Conservation (phyloP, 2,329 filamentous ascomycete genomes). For the Scedosporium boydii region DNA sequence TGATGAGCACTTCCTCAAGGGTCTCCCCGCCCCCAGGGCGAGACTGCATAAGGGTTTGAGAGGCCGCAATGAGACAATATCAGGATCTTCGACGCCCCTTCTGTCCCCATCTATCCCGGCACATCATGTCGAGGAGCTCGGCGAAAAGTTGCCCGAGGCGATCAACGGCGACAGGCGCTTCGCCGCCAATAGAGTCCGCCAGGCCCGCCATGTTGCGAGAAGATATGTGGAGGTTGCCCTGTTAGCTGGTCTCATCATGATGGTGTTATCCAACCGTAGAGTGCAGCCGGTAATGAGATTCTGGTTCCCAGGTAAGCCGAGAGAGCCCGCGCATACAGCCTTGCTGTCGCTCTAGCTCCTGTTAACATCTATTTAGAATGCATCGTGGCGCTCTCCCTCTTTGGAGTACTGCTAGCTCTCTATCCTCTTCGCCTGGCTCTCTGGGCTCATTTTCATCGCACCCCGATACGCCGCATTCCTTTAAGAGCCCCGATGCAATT, state of each 20-base stretch:
- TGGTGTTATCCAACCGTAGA: slow-evolving; percentile 36
- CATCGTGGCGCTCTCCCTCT: slow-evolving; percentile 27
- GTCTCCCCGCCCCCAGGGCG: slow-evolving; percentile 68
- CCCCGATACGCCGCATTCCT: slow-evolving; percentile 26
- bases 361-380: slow-evolving; percentile 26
- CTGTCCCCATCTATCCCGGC: slow-evolving; percentile 37
- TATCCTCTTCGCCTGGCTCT: slow-evolving; percentile 53
- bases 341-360: neutral
- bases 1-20: slow-evolving; percentile 82
- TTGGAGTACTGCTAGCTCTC: slow-evolving; percentile 30
- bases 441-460: slow-evolving; percentile 34
- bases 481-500: slow-evolving; percentile 63
- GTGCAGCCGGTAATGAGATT: slow-evolving; percentile 33
- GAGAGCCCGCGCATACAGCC: too few relatives aligned
- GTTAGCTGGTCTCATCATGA: slow-evolving; percentile 35
- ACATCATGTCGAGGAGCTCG: slow-evolving; percentile 23
- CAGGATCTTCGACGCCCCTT: slow-evolving; percentile 45
- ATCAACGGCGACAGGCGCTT: slow-evolving; percentile 12
- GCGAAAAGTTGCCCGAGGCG: slow-evolving; percentile 12
- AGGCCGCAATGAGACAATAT: slow-evolving; percentile 44
- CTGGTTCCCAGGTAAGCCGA: slow-evolving; percentile 39
- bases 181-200: slow-evolving; percentile 14
- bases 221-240: slow-evolving; percentile 43
- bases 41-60: slow-evolving; percentile 70
- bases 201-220: slow-evolving; percentile 42